Evolutionary conservation across 192 early-diverging fungal genomes (phyloP), one percentile per base, ranked within the genome.

Genomic region (Entrophospora sp.): DNA sequence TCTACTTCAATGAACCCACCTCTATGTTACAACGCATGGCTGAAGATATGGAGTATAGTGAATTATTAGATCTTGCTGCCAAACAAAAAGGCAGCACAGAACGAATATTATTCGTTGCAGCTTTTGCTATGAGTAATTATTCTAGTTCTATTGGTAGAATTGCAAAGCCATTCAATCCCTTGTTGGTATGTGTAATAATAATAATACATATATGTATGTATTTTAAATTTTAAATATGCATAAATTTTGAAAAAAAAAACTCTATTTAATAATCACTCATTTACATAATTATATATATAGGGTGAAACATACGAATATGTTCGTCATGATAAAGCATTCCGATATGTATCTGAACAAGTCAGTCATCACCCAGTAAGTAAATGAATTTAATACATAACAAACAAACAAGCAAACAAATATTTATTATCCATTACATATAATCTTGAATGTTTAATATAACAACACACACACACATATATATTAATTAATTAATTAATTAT

Each of bases 301-400:
- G 92, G 92, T 37, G 92, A 95, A 71, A 95, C 92, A 1, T 95
- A 81, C 66, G 92, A 95, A 79, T 84, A 90, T 53, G 86, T 91
- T 43, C 74, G 85, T 25, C 74, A 80, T 18, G 91, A 95, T 66
- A 89, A 89, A 53, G 72, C 78, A 70, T 92, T 83, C 70, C 80
- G 92, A 20, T 91, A 90, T 67, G 55, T 94, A 45, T 90, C 90
- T 0, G 92, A 94, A 73, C 92, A 94, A 72, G 92, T 94, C 7
- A 82, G 80, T 38, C 92, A 94, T 68, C 92, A 94, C 69, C 92
- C 92, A 48, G 83, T 85, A 76, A 57, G 81, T 76, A 27, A n/a
- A n/a, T n/a, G n/a, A n/a, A n/a, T n/a, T n/a, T n/a, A n/a, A n/a
- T n/a, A n/a, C n/a, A n/a, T n/a, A n/a, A n/a, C n/a, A n/a, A n/a